Evolutionary conservation across 208 protist species (phyloP), one percentile per base, ranked within the genome.

Genomic region (Trypanosoma avium): DNA sequence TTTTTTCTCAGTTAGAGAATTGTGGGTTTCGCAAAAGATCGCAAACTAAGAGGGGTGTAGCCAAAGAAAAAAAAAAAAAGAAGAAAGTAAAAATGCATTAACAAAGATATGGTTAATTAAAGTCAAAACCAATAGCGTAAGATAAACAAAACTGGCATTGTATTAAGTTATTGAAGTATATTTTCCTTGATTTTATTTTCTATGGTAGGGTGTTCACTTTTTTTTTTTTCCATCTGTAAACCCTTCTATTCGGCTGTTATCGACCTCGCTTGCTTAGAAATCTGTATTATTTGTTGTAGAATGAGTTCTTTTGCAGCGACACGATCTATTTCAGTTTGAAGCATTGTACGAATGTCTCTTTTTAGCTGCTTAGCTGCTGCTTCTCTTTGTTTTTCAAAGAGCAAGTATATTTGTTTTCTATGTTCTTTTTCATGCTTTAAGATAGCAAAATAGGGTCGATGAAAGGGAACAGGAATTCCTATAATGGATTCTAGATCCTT

Each of bases 301-400:
- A 60, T 47, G 17, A 27, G 7, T 45, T 60, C 35, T 47, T 60
- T 2, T 22, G n/a, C 12, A 1, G 32, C 10, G 17, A 65, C 45
- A 6, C 19, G 43, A 24, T 13, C 24, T 22, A 77, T 67, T 48
- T 77, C 72, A 33, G 32, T 33, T 22, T 77, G 42, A n/a, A 77
- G 24, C 6, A 56, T 24, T 17, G 67, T 42, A n/a, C 65, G 21
- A 22, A 53, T 17, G 2, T 17, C 26, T 24, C n/a, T 21, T 4
- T 65, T 45, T 29, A 56, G 19, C 17, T 65, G 43, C 19, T 9
- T 13, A 29, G 4, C 13, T 4, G 56, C 35, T 12, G 24, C 27
- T 22, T 27, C 32, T 29, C 60, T 19, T 53, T 65, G 46, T 13
- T 29, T 38, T 36, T 65, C 17, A 55, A 65, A 55, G 4, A 22